phyloP scores from a whole-genome alignment of 2,329 filamentous ascomycete genomes.

The Byssoonygena ceratinophila region DNA sequence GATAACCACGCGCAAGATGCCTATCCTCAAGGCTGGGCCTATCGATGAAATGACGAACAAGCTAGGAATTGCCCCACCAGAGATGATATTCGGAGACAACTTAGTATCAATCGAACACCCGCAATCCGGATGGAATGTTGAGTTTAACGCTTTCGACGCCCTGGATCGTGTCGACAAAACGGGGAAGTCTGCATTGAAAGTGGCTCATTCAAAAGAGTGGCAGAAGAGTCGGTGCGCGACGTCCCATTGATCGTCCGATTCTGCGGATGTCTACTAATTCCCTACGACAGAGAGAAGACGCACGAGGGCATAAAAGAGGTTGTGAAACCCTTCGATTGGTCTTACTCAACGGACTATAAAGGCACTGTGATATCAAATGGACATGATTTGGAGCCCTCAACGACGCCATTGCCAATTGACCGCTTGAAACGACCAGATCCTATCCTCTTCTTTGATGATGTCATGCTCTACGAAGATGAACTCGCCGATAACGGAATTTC shows the following conservation, averaged over 20 bases:
- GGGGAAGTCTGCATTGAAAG: constrained; percentile 77
- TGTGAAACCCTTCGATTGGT: constrained; percentile 96
- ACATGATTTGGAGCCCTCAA: constrained; percentile 36
- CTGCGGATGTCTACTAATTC: background rate
- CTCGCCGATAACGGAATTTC: constrained; percentile 95
- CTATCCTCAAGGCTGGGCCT: constrained; percentile 82
- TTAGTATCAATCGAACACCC: constrained; percentile 62
- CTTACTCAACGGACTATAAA: constrained; percentile 79
- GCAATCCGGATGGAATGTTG: constrained; percentile 64
- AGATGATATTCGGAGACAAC: constrained; percentile 99
- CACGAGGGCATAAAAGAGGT: constrained; percentile 83
- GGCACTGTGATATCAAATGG: constrained; percentile 46
- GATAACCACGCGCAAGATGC: constrained; percentile 76
- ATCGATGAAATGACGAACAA: constrained; percentile 74
- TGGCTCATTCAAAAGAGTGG: constrained; percentile 88
- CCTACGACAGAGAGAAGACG: constrained; percentile 54
- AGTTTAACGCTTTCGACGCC: constrained; percentile 77
- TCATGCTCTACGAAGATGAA: constrained; percentile 94
- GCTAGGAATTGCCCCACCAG: constrained; percentile 77
- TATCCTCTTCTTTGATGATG: constrained; percentile 92
- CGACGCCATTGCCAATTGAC: constrained; percentile 65
- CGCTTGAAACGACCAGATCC: constrained; percentile 81
- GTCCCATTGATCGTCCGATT: constrained; percentile 29
- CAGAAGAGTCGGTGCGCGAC: constrained; percentile 51
- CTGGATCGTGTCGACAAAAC: constrained; percentile 92